Evolutionary conservation across 805 yeast genomes (phyloP).

Genomic region (Candida krabiensis): DNA sequence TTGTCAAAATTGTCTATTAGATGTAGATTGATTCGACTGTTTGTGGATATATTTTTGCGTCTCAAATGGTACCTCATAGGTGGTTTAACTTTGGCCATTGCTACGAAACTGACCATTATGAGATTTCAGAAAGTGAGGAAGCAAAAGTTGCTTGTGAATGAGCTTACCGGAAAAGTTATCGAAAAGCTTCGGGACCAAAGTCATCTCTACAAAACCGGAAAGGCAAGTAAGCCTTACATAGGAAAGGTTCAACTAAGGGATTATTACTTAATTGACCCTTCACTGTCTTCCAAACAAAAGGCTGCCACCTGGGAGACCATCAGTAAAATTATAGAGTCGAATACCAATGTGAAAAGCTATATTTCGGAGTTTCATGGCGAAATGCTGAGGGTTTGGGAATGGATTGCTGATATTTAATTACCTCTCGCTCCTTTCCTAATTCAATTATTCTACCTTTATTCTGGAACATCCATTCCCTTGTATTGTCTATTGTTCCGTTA

Average conservation of each 20-base stretch:
- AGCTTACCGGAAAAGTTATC: conserved; percentile 48
- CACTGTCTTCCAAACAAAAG: conserved; percentile 36
- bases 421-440: neutral
- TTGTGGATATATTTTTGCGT: conserved; percentile 21
- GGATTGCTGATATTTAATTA: conserved; percentile 52
- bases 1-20: conserved; percentile 27
- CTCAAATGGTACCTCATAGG: conserved; percentile 24
- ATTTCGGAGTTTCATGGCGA: conserved; percentile 82
- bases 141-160: conserved; percentile 43
- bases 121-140: conserved; percentile 22
- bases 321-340: conserved; percentile 55
- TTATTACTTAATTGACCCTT: conserved; percentile 46
- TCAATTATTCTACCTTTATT: no score
- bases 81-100: conserved; percentile 4
- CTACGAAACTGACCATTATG: conserved; percentile 3
- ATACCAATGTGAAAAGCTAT: conserved; percentile 61
- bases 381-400: conserved; percentile 84
- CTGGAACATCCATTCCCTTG: no score
- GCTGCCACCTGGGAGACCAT: conserved; percentile 61
- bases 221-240: conserved; percentile 46
- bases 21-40: conserved; percentile 27
- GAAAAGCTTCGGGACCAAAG: conserved; percentile 50
- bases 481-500: no score
- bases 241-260: conserved; percentile 76
- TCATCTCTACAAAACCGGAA: conserved; percentile 31